Percentiles rank a stretch among this genome's conserved stretches.
These are phyloP conservation scores for Amylocystis lapponica DNA, from an alignment of 768 basidiomycete species.

Conservation along the genomic window DNA sequence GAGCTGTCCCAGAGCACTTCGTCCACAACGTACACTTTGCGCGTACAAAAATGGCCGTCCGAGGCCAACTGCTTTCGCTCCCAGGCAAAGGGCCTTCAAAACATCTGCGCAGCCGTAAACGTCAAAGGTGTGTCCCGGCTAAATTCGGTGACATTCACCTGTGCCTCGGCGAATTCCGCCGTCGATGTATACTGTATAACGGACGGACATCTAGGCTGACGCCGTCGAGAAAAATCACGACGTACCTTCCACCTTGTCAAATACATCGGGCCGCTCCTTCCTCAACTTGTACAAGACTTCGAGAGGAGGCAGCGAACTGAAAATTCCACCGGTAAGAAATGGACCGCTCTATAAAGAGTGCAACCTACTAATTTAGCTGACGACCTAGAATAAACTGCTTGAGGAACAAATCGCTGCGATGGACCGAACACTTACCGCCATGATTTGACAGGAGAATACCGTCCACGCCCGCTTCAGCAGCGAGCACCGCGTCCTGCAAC, in stretches of 20 bases:
- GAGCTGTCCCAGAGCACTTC: background rate
- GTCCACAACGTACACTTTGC: conserved; percentile 69
- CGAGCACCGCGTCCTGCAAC: conserved; percentile 76
- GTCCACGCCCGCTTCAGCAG: conserved; percentile 77
- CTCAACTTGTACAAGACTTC: conserved; percentile 74
- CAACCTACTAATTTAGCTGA: conserved; percentile 71
- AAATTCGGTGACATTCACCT: conserved; percentile 32
- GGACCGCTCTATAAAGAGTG: conserved; percentile 11
- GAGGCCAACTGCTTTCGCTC: conserved; percentile 81
- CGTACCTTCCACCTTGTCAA: conserved; percentile 63
- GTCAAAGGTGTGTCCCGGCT: background rate
- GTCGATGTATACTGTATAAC: conserved; percentile 70
- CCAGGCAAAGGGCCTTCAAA: conserved; percentile 85
- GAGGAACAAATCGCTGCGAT: conserved; percentile 1
- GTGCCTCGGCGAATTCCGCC: conserved; percentile 80
- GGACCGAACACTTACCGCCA: conserved; percentile 49
- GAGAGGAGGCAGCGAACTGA: conserved; percentile 68
- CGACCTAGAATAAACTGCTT: conserved; percentile 40
- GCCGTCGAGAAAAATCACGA: background rate
- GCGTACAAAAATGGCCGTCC: conserved; percentile 86
- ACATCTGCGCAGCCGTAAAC: conserved; percentile 62
- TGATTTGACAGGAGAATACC: conserved; percentile 91
- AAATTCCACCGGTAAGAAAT: conserved; percentile 1
- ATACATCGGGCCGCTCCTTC: conserved; percentile 67
- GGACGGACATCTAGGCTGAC: conserved; percentile 1